Evolutionary conservation across 257 asterid genomes (phyloP), one percentile per base, ranked within the genome.

Genomic region (Solanum dulcamara): DNA sequence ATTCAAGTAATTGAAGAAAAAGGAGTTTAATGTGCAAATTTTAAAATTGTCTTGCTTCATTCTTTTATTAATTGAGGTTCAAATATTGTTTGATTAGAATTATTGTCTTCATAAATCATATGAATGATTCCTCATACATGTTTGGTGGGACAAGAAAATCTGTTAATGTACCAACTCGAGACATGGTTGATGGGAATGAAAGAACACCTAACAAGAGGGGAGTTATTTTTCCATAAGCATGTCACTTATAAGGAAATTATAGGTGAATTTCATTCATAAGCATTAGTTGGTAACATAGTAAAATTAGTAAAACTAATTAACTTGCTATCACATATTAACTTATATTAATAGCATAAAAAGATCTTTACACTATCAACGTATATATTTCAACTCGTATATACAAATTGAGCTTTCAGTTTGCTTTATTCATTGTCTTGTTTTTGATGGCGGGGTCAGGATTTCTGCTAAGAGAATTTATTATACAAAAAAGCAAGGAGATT

Each of bases 11-110:
- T 57, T 0, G 30, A 22, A 8, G 64, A 57, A 57, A 57, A 30
- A 64, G 5, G 10, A 64, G 38, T 26, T 28, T 62, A 28, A 62
- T 62, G 67, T 60, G 46, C 68, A 87, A 80, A n/a, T n/a, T n/a
- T n/a, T n/a, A n/a, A 75, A 84, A 60, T 11, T 60, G 82, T 62
- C 79, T 35, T 70, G 17, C 81, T 88, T 86, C 33, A 86, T 86
- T 89, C 72, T n/a, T 83, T 77, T 10, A 11, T 70, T 70, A 60
- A 82, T 10, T 57, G 64, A 57, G 64, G 11, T 22, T 55, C 64
- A 55, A 22, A 55, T 14, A 55, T 22, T 20, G 50, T 42, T 87
- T 62, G 51, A 5, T 28, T 24, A 53, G 55, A 44, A 35, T 60
- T 53, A 42, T 24, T 50, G 48, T 77, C 60, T 77, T 46, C 38